Conservation (phyloP, 805 yeast genomes). For the Spathaspora sp. region DNA sequence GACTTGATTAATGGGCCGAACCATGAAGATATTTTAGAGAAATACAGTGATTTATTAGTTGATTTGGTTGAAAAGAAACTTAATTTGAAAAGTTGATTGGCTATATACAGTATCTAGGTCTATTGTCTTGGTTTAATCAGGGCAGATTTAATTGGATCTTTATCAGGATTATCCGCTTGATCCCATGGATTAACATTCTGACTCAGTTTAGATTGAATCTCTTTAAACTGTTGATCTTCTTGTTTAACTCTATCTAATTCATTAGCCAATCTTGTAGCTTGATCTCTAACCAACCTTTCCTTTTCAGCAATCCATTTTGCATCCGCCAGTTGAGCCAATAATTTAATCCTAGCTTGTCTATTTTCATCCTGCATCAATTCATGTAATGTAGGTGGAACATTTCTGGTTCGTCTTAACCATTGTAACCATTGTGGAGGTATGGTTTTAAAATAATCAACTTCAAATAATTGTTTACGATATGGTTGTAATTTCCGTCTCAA, state of each 20-base stretch:
- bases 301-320: conserved; percentile 38
- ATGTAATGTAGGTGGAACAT: conserved; percentile 54
- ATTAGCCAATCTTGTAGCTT: background rate
- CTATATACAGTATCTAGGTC: conserved; percentile 2
- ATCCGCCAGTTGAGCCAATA: conserved; percentile 46
- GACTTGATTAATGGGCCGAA: background rate
- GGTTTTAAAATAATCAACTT: conserved; percentile 56
- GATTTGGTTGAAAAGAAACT: conserved; percentile 25
- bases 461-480: conserved; percentile 39
- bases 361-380: conserved; percentile 59
- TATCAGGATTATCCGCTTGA: conserved; percentile 25
- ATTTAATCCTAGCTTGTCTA: conserved; percentile 51
- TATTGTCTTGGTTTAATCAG: conserved; percentile 27
- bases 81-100: background rate
- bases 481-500: conserved; percentile 67
- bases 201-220: background rate
- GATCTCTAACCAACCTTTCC: conserved; percentile 23
- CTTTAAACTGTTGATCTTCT: conserved; percentile 9
- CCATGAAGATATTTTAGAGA: conserved; percentile 24
- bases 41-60: conserved; percentile 35
- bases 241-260: background rate
- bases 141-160: conserved; percentile 36
- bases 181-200: conserved; percentile 30
- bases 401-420: conserved; percentile 70
- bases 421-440: conserved; percentile 75